A percentile compares a stretch with the other conserved stretches of the same genome.
These are phyloP conservation scores for Nitzschia sp. DNA, from an alignment of 108 stramenopile species.

Conservation along the genomic window DNA sequence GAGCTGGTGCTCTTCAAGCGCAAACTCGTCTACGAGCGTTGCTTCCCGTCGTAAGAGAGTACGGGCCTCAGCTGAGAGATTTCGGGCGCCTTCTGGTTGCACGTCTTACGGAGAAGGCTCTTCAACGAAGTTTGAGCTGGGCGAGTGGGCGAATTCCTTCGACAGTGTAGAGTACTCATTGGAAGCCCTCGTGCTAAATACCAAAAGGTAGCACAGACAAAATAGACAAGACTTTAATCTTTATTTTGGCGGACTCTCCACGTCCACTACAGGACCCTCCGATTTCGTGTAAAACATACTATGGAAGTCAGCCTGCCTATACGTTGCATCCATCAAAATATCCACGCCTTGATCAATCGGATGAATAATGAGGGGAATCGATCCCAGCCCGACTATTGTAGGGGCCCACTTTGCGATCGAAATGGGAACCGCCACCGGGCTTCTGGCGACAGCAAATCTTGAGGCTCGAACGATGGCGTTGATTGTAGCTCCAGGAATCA, in stretches of 20 bases:
- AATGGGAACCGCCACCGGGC: slow-evolving; percentile 49
- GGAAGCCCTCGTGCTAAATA: too few species aligned
- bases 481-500: slow-evolving; percentile 75
- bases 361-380: slow-evolving; percentile 70
- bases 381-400: slow-evolving; percentile 59
- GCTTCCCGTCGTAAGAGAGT: slow-evolving; percentile 76
- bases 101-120: slow-evolving; percentile 65
- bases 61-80: slow-evolving; percentile 68
- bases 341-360: slow-evolving; percentile 80
- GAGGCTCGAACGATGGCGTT: slow-evolving; percentile 73
- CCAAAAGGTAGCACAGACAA: too few species aligned
- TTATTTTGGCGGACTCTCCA: not conserved
- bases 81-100: slow-evolving; percentile 68
- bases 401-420: slow-evolving; percentile 67
- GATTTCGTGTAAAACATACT: slow-evolving; percentile 6
- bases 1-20: slow-evolving; percentile 18
- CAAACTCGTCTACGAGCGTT: slow-evolving; percentile 50
- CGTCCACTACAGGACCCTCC: not conserved
- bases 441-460: slow-evolving; percentile 53
- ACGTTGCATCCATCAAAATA: slow-evolving; percentile 59
- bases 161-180: not conserved
- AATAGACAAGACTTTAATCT: not conserved
- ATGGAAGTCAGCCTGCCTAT: slow-evolving; percentile 29
- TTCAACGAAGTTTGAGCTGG: slow-evolving; percentile 75
- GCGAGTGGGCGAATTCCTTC: slow-evolving; percentile 39